phyloP scores from a whole-genome alignment of 495 filamentous ascomycete genomes.

The Diplogelasinospora grovesii region DNA sequence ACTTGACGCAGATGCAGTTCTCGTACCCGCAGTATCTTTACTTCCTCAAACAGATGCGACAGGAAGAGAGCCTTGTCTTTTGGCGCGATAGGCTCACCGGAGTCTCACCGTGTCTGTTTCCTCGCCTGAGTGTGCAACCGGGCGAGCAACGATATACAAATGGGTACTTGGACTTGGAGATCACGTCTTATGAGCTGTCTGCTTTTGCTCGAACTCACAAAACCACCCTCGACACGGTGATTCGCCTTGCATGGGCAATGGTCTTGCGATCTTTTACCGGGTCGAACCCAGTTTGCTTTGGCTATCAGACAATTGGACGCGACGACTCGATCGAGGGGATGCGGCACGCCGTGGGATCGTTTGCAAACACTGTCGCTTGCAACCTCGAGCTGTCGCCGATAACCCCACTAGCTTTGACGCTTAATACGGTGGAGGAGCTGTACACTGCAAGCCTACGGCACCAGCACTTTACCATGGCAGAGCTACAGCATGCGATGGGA shows the following conservation, averaged over 20 bases:
- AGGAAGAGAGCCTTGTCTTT: conserved; percentile 28
- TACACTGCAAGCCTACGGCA: conserved; percentile 28
- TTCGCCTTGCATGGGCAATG: conserved; percentile 44
- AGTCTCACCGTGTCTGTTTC: conserved; percentile 34
- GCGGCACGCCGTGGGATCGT: conserved; percentile 34
- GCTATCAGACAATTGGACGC: conserved; percentile 36
- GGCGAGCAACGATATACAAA: conserved; percentile 25
- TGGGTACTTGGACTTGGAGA: conserved; percentile 29
- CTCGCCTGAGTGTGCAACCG: conserved; percentile 21
- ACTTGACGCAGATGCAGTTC: conserved; percentile 21
- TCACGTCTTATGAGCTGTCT: conserved; percentile 28
- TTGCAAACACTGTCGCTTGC: conserved; percentile 34
- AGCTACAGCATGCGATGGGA: conserved; percentile 38
- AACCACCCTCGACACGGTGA: conserved; percentile 26
- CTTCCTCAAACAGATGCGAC: conserved; percentile 27
- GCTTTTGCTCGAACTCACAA: conserved; percentile 28
- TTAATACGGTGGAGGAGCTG: conserved; percentile 31
- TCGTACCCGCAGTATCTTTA: conserved; percentile 34
- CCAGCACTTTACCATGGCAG: conserved; percentile 35
- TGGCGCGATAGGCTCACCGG: conserved; percentile 35
- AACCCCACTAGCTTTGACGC: conserved; percentile 23
- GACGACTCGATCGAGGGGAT: conserved; percentile 32
- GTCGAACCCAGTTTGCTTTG: conserved; percentile 34
- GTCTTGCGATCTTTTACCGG: conserved; percentile 38
- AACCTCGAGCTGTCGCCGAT: conserved; percentile 24